A percentile compares a stretch with the other conserved stretches of the same genome.
Evolutionary conservation across 257 asterid genomes (phyloP).

Genomic region (Solanum lycopersicoides): DNA sequence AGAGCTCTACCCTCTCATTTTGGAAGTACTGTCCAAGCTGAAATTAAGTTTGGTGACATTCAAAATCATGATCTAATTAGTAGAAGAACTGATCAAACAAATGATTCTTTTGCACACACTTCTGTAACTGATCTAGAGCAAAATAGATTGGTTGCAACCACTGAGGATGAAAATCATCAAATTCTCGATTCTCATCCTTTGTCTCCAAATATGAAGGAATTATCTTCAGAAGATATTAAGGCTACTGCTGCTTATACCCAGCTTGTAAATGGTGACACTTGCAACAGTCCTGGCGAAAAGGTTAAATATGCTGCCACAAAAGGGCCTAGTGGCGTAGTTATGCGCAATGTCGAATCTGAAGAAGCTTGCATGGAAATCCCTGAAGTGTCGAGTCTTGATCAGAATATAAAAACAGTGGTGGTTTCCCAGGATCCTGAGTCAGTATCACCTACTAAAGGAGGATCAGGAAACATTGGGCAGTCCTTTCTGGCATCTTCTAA

Average conservation of each 20-base stretch:
- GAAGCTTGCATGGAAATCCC: slow-evolving; percentile 9
- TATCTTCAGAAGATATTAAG: slow-evolving; percentile 44
- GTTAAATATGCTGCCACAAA: slow-evolving; percentile 15
- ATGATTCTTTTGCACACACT: slow-evolving; percentile 9
- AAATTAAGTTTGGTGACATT: slow-evolving; percentile 24
- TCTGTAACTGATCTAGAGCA: slow-evolving; percentile 16
- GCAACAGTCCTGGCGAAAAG: background rate
- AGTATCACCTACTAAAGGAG: slow-evolving; percentile 14
- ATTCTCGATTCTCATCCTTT: slow-evolving; percentile 12
- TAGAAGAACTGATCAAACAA: slow-evolving; percentile 16
- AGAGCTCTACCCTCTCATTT: slow-evolving; percentile 44
- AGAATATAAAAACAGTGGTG: slow-evolving; percentile 11
- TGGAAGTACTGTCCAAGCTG: slow-evolving; percentile 36
- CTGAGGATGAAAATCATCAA: slow-evolving; percentile 15
- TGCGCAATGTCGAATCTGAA: background rate
- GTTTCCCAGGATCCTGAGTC: slow-evolving; percentile 6
- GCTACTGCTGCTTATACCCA: slow-evolving; percentile 11
- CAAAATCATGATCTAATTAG: slow-evolving; percentile 19
- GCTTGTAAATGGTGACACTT: slow-evolving; percentile 11
- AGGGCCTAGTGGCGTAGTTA: slow-evolving; percentile 5
- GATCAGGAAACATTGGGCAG: slow-evolving; percentile 15
- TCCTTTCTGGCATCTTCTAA: slow-evolving; percentile 17
- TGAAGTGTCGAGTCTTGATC: slow-evolving; percentile 11
- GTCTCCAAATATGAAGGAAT: slow-evolving; percentile 32
- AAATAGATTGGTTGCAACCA: slow-evolving; percentile 4